A percentile compares a stretch with the other conserved stretches of the same genome.
phyloP scores from a whole-genome alignment of 257 asterid species.

The Salvia rosmarinus region DNA sequence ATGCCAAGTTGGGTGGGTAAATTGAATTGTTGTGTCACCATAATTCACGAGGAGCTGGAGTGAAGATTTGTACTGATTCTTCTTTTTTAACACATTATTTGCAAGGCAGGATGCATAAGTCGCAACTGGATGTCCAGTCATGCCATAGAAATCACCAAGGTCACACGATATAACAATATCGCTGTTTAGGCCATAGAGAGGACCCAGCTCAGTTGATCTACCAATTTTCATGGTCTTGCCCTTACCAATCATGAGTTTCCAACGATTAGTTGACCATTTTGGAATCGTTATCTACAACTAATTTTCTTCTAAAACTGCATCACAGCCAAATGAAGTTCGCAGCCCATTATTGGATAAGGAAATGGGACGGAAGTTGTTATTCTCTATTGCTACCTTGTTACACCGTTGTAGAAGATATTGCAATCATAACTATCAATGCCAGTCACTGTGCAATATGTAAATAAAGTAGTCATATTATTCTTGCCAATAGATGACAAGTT shows the following conservation, averaged over 20 bases:
- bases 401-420: neutral
- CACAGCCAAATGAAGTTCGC: neutral
- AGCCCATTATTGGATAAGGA: neutral
- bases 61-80: slow-evolving; percentile 6
- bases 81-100: neutral
- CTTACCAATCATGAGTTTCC: neutral
- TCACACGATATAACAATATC: neutral
- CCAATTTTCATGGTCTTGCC: neutral
- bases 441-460: neutral
- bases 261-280: neutral
- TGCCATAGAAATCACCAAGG: slow-evolving; percentile 4
- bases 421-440: neutral
- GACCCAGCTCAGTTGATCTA: neutral
- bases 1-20: neutral
- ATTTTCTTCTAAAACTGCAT: neutral
- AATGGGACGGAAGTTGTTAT: neutral
- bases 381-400: neutral
- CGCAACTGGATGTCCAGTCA: neutral
- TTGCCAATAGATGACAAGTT: neutral
- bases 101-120: neutral
- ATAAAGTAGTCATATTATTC: neutral
- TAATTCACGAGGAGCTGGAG: neutral
- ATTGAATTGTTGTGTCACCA: neutral
- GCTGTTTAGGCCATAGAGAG: neutral
- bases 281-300: neutral